Percentiles rank a stretch among this genome's conserved stretches.
These are phyloP conservation scores for Myriosclerotinia scirpicola DNA, from an alignment of 2,329 filamentous ascomycete genomes.

Conservation along the genomic window DNA sequence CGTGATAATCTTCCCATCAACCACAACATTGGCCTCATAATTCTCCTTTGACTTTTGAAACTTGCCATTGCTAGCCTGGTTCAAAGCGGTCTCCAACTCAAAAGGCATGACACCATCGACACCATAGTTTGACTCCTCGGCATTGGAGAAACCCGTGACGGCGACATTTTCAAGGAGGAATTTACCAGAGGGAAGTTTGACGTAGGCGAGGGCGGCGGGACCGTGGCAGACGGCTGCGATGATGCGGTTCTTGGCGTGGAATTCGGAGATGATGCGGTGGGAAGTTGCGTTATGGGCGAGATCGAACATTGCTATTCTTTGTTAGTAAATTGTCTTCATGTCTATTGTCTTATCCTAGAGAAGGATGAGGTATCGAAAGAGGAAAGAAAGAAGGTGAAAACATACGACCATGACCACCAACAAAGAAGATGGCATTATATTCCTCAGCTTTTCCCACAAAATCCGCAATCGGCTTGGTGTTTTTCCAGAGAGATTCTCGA, in stretches of 20 bases:
- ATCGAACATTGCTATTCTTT: conserved; percentile 36
- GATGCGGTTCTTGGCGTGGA: conserved; percentile 60
- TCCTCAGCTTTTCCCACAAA: conserved; percentile 50
- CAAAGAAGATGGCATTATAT: conserved; percentile 58
- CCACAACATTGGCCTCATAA: conserved; percentile 42
- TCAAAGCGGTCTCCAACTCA: conserved; percentile 56
- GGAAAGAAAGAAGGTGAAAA: conserved; percentile 21
- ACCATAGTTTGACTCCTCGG: conserved; percentile 49
- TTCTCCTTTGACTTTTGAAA: conserved; percentile 56
- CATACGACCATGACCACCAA: conserved; percentile 58
- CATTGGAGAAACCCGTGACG: conserved; percentile 61
- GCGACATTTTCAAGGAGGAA: conserved; percentile 55
- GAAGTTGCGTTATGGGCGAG: conserved; percentile 56
- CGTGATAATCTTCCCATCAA: conserved; percentile 45
- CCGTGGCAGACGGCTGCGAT: conserved; percentile 70
- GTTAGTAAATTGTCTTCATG: background rate
- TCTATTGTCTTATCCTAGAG: background rate
- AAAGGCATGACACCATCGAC: conserved; percentile 54
- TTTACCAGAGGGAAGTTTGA: conserved; percentile 50
- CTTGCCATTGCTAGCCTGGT: conserved; percentile 50
- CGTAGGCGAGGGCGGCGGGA: conserved; percentile 61
- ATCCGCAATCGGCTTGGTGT: conserved; percentile 51
- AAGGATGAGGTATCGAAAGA: background rate
- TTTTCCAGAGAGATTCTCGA: conserved; percentile 51
- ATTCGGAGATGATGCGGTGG: conserved; percentile 61